Evolutionary conservation across 2,329 filamentous ascomycete species (phyloP).

Genomic region (Arachnopeziza araneosa): DNA sequence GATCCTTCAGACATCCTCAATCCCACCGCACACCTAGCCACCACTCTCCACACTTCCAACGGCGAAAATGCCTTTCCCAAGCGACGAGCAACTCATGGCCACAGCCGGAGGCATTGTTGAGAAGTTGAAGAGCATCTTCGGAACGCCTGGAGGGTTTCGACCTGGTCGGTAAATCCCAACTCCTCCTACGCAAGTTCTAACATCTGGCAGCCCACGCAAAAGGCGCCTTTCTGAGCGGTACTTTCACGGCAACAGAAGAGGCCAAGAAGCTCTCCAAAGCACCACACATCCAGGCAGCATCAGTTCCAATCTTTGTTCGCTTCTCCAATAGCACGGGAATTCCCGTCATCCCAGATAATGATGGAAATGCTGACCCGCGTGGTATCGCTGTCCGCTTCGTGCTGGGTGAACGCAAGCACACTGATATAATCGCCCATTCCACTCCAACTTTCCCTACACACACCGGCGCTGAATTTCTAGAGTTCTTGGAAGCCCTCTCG

Average conservation of each 20-base stretch:
- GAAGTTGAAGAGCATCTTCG: conserved; percentile 34
- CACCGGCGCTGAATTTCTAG: conserved; percentile 47
- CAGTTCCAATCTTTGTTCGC: conserved; percentile 40
- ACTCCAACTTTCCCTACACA: conserved; percentile 46
- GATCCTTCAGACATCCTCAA: background rate
- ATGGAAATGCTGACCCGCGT: conserved; percentile 41
- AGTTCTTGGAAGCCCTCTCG: conserved; percentile 40
- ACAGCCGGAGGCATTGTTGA: conserved; percentile 34
- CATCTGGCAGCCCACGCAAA: conserved; percentile 44
- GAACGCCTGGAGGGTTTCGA: conserved; percentile 36
- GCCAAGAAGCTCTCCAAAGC: conserved; percentile 42
- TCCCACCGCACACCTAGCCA: background rate
- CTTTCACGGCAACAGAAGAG: conserved; percentile 42
- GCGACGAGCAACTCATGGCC: conserved; percentile 34
- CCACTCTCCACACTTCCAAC: background rate
- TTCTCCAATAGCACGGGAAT: conserved; percentile 48
- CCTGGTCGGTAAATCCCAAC: conserved; percentile 29
- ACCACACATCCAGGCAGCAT: conserved; percentile 40
- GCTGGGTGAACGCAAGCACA: conserved; percentile 43
- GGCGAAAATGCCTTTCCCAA: conserved; percentile 39
- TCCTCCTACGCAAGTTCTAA: background rate
- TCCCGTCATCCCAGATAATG: conserved; percentile 44
- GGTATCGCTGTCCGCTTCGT: conserved; percentile 45
- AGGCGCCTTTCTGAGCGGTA: conserved; percentile 46
- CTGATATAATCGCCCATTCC: conserved; percentile 50